Base-by-base conservation (phyloP, 2,329 filamentous ascomycete genomes). In the Aureobasidium namibiae region DNA sequence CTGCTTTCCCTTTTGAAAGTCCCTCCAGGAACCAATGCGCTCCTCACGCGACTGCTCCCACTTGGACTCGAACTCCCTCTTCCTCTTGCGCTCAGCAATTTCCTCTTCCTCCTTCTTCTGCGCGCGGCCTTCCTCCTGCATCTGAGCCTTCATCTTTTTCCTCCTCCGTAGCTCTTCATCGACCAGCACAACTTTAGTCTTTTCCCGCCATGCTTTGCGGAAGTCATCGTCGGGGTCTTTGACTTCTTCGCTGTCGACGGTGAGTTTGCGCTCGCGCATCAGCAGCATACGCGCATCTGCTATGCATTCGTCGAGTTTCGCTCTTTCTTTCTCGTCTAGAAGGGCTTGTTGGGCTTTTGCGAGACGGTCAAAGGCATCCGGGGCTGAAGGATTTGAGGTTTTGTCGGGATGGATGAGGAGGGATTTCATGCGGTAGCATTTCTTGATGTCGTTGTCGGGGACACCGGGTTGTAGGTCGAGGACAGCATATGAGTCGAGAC, bases 361-460 rank as follows among this genome's bases (percentile, higher is more conserved):
- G 29, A 99, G 82, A 10, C 92, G 86, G 75, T 99, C 94, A 71
- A 99, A 99, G 65, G 94, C 94, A 68, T 97, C 94, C 3, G 94
- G 92, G 0, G 94, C 94, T 50, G 80, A 83, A 0, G 90, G 87
- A 70, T 99, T 97, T 69, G 86, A 86, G 60, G 94, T 96, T 75
- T 99, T 99, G 79, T 99, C 94, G 7, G 94, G 94, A 78, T 99
- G 94, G 78, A 99, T 97, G 50, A 99, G 85, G 60, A 99, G 86
- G n/a, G 94, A 99, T 75, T 96, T 97, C 68, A 90, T 92, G 79
- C 94, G 92, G 77, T 97, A 99, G 65, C 84, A 83, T 66, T 87
- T 79, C 76, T 96, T 97, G 80, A 99, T 97, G 76, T 97, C 94
- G 61, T 90, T 92, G 67, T 97, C 92, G 59, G 94, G 85, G 21